A percentile compares a stretch with the other conserved stretches of the same genome.
Evolutionary conservation across 768 basidiomycete species (phyloP).

Genomic region (Serendipita vermifera): DNA sequence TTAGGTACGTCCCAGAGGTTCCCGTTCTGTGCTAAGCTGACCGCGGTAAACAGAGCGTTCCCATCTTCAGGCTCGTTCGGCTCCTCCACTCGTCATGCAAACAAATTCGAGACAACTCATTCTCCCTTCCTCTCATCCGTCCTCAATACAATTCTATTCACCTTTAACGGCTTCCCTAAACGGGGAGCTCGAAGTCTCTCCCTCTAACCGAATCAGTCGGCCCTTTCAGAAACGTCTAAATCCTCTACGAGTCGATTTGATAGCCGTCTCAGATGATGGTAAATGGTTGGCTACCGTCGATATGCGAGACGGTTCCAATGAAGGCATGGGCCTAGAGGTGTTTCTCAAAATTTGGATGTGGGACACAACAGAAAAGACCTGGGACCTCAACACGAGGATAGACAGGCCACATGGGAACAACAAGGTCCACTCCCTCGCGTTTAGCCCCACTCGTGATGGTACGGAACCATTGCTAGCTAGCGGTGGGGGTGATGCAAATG

Average conservation of each 20-base stretch:
- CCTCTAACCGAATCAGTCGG: slow-evolving; percentile 81
- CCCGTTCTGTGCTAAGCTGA: slow-evolving; percentile 8
- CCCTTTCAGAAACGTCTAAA: slow-evolving; percentile 65
- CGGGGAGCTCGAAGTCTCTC: slow-evolving; percentile 83
- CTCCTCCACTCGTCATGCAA: slow-evolving; percentile 65
- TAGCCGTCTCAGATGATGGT: slow-evolving; percentile 51
- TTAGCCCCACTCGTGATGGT: slow-evolving; percentile 39
- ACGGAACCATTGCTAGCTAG: slow-evolving; percentile 45
- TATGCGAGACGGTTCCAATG: slow-evolving; percentile 46
- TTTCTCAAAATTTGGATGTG: slow-evolving; percentile 89
- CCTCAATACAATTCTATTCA: slow-evolving; percentile 86
- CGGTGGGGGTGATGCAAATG: slow-evolving; percentile 55
- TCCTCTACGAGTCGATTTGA: slow-evolving; percentile 59
- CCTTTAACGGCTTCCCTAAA: slow-evolving; percentile 54
- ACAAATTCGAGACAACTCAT: slow-evolving; percentile 58
- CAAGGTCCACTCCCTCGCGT: slow-evolving; percentile 50
- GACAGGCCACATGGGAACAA: slow-evolving; percentile 70
- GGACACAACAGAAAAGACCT: slow-evolving; percentile 47
- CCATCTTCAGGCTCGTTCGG: slow-evolving; percentile 20
- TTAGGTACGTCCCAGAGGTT: slow-evolving; percentile 37
- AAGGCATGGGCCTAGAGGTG: slow-evolving; percentile 49
- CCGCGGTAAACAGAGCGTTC: slow-evolving; percentile 25
- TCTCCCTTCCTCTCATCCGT: slow-evolving; percentile 87
- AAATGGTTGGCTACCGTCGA: slow-evolving; percentile 92
- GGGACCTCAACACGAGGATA: slow-evolving; percentile 77